Base-by-base conservation (phyloP, 768 basidiomycete genomes). In the Tricholoma bakamatsutake region DNA sequence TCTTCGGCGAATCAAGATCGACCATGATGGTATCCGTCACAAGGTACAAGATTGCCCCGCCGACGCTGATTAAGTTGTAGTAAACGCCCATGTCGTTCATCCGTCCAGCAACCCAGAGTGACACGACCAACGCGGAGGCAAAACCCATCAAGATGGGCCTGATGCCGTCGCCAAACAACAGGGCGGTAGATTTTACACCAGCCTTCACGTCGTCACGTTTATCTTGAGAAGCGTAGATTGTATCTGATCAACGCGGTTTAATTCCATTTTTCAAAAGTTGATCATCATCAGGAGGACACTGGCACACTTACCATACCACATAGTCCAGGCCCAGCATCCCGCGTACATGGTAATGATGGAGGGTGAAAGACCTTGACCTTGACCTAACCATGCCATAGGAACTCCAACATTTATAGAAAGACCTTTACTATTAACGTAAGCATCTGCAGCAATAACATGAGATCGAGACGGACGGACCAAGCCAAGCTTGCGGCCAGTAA, bases 211-310 rank as follows among this genome's bases (percentile, higher is more conserved):
- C 84, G 69, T 85, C 84, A 34, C 69, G 66, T 55, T 80, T 81
- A 66, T 86, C 84, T 53, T 71, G 73, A 61, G 82, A 82, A 2
- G 82, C 84, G 62, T 86, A 86, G 59, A 84, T 82, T 0, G 82
- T 82, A 64, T 86, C 70, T 61, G 24, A 48, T 46, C 28, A 1
- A 45, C 24, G 13, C 31, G 24, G 24, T 30, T 10, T 7, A 12
- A 8, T 15, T 53, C 30, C 52, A 27, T 50, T 39, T 18, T 40
- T 49, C 11, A n/a, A n/a, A n/a, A n/a, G 15, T 11, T 15, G 12
- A 46, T 18, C 17, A 17, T 17, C 17, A 42, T 18, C 17, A 8
- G 9, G n/a, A 24, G 3, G 21, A 24, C n/a, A 24, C 21, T 24
- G 21, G 21, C 21, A 28, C 5, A 50, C 58, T 27, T 45, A 63